Base-by-base conservation (phyloP, 1,139 yeast genomes). In the Tardiomyces depauwii region DNA sequence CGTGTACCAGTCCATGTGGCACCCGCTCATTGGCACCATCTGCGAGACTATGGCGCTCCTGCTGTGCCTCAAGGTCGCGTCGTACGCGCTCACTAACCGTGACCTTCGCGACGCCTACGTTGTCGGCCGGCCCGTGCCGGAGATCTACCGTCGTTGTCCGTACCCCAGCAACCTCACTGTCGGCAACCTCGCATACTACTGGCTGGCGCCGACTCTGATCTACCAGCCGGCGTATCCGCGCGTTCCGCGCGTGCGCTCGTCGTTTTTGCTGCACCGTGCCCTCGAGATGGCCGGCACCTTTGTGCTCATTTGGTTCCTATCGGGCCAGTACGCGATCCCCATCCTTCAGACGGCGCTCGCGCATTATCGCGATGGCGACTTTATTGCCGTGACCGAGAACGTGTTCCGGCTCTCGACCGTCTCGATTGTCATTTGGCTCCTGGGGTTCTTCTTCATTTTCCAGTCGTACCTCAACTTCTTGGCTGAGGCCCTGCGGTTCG, bases 401-500 rank as follows among this genome's bases (percentile, higher is more conserved):
- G 53, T 67, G 41, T 51, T 71, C 52, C 62, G 67, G 45, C 60
- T 71, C 25, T 66, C 72, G 2, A 58, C 70, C 3, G 64, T 70
- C 23, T 63, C 69, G 33, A 68, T 71, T 47, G 54, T 63, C 18
- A 62, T 70, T 36, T 71, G 75, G 75, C 58, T 66, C 14, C 49
- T 67, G 39, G 69, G 70, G 13, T 71, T 71, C 51, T 64, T 67
- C 47, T 59, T 65, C 39, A 53, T 70, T 16, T 71, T 71, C 59
- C 75, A 71, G 49, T 60, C 68, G 36, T 57, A 73, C 43, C 66
- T 80, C 51, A 80, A 79, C 55, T 68, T 73, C 5, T 65, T 80
- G 42, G 86, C 84, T 1, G 87, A 81, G 57, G 58, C 80, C 40
- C 74, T 77, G 46, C 57, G 71, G 33, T 81, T 75, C 58, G 84